Evolutionary conservation across 148 eudicot genomes (phyloP).

Genomic region (Chenopodium suecicum): DNA sequence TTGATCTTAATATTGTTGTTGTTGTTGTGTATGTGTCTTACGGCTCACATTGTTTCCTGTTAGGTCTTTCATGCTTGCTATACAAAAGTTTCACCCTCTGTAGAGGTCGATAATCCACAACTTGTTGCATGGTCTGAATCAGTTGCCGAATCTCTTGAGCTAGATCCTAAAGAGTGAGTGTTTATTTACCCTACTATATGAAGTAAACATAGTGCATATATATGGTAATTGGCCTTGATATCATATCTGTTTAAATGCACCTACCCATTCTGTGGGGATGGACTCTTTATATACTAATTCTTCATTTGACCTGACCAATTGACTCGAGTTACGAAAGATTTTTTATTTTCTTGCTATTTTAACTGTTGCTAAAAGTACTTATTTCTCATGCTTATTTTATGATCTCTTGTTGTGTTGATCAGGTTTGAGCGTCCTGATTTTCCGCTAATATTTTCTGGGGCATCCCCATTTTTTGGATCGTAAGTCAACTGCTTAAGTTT

Average conservation of each 20-base stretch:
- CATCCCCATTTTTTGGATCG: constrained; percentile 71
- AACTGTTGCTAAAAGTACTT: neutral
- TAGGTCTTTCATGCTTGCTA: constrained; percentile 92
- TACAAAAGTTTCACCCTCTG: constrained; percentile 83
- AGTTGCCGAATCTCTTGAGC: constrained; percentile 71
- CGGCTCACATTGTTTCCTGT: neutral
- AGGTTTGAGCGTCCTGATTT: constrained; percentile 90
- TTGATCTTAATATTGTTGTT: neutral
- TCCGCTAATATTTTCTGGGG: constrained; percentile 75
- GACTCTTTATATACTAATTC: neutral
- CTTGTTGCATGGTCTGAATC: constrained; percentile 96
- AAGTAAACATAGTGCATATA: neutral
- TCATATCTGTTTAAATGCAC: neutral
- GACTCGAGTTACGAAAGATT: neutral
- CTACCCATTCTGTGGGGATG: neutral
- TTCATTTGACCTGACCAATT: neutral
- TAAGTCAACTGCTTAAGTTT: constrained; percentile 37
- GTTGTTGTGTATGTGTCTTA: neutral
- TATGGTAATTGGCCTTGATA: neutral
- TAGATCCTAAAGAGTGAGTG: constrained; percentile 87
- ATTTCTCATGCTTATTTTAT: neutral
- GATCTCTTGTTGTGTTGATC: constrained; percentile 25
- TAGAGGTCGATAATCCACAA: constrained; percentile 80
- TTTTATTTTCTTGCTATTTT: neutral
- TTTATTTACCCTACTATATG: constrained; percentile 16